A percentile compares a stretch with the other conserved stretches of the same genome.
Evolutionary conservation across 2,329 filamentous ascomycete species (phyloP).

Genomic region (Rhexocercosporidium sp.): DNA sequence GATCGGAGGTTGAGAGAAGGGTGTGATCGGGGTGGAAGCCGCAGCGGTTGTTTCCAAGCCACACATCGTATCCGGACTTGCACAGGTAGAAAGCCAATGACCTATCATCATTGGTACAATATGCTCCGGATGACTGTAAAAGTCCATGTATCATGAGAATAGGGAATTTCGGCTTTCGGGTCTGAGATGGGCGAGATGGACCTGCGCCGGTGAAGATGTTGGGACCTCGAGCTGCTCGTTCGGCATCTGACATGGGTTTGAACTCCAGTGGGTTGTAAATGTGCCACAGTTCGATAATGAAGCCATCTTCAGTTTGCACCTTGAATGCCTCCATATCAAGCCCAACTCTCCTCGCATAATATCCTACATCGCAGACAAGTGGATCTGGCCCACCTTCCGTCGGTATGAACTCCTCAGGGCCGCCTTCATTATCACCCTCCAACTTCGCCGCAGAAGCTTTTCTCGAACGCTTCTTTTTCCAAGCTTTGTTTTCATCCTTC

Average conservation of each 20-base stretch:
- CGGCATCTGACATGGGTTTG: constrained; percentile 52
- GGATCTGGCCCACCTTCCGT: constrained; percentile 82
- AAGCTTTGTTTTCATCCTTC: constrained; percentile 62
- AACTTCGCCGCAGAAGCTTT: constrained; percentile 42
- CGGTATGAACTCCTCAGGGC: constrained; percentile 61
- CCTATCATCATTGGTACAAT: constrained; percentile 88
- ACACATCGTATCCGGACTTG: constrained; percentile 92
- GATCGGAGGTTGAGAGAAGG: constrained; percentile 73
- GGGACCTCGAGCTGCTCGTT: constrained; percentile 62
- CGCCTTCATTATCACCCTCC: constrained; percentile 49
- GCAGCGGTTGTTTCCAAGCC: constrained; percentile 93
- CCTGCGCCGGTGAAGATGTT: constrained; percentile 62
- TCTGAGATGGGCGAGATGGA: constrained; percentile 45
- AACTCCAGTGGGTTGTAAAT: constrained; percentile 84
- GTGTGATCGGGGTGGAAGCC: constrained; percentile 81
- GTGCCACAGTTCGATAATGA: constrained; percentile 88
- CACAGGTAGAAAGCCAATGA: constrained; percentile 91
- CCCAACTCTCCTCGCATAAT: constrained; percentile 87
- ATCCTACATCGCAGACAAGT: constrained; percentile 77
- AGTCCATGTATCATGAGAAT: constrained; percentile 88
- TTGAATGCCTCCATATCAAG: constrained; percentile 83
- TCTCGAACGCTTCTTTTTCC: constrained; percentile 55
- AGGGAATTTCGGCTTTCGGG: constrained; percentile 66
- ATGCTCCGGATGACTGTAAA: constrained; percentile 85
- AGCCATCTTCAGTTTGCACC: constrained; percentile 93